Base-by-base conservation (phyloP, 139 green algal genomes). In the Edaphochlamys debaryana region DNA sequence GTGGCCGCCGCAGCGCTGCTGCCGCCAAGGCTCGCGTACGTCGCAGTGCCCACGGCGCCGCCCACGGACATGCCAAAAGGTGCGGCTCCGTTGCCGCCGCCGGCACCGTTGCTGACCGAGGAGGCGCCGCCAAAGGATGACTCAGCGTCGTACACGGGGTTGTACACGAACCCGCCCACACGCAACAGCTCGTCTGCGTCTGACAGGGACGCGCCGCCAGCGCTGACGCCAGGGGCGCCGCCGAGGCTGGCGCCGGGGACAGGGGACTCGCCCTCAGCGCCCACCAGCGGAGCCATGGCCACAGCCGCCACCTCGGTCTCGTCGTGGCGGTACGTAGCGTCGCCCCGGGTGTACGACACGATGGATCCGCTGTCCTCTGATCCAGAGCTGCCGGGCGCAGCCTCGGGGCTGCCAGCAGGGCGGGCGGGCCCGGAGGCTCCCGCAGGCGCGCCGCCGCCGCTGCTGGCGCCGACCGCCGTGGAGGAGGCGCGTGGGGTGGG, bases 121-220 rank as follows among this genome's bases (percentile, higher is more conserved):
- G 9, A 58, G 25, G 54, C 36, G 3, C 19, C 52, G 38, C 54
- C 20, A 2, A 38, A 0, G 1, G 69, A 62, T 22, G 29, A 38
- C 37, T 27, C 5, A 20, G 41, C 60, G 40, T 81, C 75, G 32
- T 81, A 81, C 6, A 81, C 41, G 22, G 75, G 75, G 75, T 81
- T 81, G 30, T 72, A 81, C 2, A 60, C 60, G 7, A 81, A 36
- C 19, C 41, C 29, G 25, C 60, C 60, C 56, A 23, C 36, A 2
- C 19, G 19, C 23, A 63, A 25, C 56, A 63, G 17, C 19, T 63
- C 56, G 1, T n/a, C 56, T 3, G 56, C 73, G 11, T 27, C 40
- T 36, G 22, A 36, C 27, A 30, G 7, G 70, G 45, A 13, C 17
- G 42, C n/a, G 9, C n/a, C n/a, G 45, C 38, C 54, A 38, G 13